These are phyloP conservation scores for Carex scoparia DNA, from an alignment of 176 grass and related monocot genomes.

Conservation along the genomic window DNA sequence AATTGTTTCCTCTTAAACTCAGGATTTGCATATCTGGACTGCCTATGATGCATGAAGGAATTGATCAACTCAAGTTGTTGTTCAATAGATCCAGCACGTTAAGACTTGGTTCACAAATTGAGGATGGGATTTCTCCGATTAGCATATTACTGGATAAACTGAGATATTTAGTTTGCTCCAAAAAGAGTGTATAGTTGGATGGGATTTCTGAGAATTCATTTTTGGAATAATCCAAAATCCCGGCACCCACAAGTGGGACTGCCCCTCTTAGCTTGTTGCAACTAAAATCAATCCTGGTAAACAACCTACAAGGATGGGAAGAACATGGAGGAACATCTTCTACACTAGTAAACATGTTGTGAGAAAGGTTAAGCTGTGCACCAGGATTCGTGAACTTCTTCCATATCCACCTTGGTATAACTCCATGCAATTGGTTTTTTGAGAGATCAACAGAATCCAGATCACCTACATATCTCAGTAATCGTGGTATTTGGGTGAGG, in stretches of 20 bases:
- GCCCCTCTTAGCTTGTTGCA: neutral
- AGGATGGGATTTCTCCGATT: neutral
- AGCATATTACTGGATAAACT: conserved; percentile 27
- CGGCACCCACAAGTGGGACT: neutral
- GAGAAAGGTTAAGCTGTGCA: no score
- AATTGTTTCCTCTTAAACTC: conserved; percentile 29
- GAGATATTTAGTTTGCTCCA: fast-evolving
- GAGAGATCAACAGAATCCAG: conserved; percentile 19
- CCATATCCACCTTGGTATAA: conserved; percentile 19
- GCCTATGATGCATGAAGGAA: conserved; percentile 7
- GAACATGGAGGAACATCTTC: no score
- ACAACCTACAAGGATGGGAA: no score
- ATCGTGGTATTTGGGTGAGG: conserved; percentile 12
- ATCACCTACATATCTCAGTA: neutral
- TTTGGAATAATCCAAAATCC: neutral
- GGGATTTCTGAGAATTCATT: no score
- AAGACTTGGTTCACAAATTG: neutral
- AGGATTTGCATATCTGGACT: neutral
- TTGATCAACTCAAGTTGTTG: conserved; percentile 22
- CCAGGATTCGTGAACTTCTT: fast-evolving
- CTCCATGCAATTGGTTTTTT: conserved; percentile 12
- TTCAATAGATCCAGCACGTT: neutral
- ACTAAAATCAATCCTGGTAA: no score
- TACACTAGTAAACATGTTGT: no score
- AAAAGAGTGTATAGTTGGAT: neutral